Evolutionary conservation across 441 rosid species (phyloP).

Genomic region (Viola pubescens): DNA sequence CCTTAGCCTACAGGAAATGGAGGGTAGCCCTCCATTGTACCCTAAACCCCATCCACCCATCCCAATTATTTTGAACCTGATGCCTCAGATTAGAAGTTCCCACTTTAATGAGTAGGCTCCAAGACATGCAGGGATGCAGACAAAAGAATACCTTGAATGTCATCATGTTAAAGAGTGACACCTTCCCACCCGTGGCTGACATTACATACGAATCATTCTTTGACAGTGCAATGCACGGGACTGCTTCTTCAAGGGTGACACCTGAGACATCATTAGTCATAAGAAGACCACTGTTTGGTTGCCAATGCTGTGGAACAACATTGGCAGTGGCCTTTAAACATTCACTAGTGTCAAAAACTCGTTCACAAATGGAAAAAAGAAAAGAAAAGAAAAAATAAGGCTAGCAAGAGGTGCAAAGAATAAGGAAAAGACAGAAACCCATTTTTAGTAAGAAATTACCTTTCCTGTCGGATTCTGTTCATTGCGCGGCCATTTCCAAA

Average conservation of each 20-base stretch:
- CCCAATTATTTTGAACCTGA: too few relatives aligned
- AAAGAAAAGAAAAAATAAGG: not conserved
- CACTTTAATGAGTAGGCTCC: not conserved
- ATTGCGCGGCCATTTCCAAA: conserved; percentile 79
- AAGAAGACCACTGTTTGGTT: conserved; percentile 88
- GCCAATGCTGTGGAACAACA: conserved; percentile 77
- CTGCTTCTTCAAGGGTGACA: conserved; percentile 75
- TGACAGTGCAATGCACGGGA: conserved; percentile 88
- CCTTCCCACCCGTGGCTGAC: conserved; percentile 91
- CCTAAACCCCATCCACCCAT: too few relatives aligned
- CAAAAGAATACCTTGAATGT: conserved; percentile 57
- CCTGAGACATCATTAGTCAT: conserved; percentile 75
- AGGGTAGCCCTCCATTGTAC: too few relatives aligned
- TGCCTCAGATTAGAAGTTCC: not conserved
- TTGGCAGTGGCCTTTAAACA: conserved; percentile 68
- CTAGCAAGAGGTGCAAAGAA: not conserved
- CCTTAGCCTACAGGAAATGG: too few relatives aligned
- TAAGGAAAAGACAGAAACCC: not conserved
- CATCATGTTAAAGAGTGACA: conserved; percentile 84
- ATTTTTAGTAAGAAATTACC: conserved; percentile 30
- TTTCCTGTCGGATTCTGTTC: conserved; percentile 82
- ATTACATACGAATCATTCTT: conserved; percentile 85
- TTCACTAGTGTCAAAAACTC: conserved; percentile 24
- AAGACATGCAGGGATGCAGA: not conserved
- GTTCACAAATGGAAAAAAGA: conserved; percentile 4